Percentiles rank a stretch among this genome's conserved stretches.
Evolutionary conservation across 1,139 yeast genomes (phyloP).

Genomic region (Suhomyces maxii): DNA sequence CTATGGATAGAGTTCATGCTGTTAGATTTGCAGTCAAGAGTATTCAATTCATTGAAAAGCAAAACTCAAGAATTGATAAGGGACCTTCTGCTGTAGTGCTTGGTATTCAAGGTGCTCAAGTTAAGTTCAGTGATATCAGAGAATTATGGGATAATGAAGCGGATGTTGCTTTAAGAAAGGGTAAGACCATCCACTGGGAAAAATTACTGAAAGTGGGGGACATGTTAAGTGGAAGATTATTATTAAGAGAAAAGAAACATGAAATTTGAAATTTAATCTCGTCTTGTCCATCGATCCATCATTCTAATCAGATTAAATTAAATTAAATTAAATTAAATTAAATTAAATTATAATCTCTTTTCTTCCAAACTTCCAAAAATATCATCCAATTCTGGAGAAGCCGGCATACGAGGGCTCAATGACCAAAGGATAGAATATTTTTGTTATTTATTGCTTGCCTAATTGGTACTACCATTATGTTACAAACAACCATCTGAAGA

Average conservation of each 20-base stretch:
- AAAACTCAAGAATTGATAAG: slow-evolving; percentile 4
- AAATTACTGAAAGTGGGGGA: slow-evolving; percentile 59
- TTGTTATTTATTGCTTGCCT: too few species aligned
- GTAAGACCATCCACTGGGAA: slow-evolving; percentile 67
- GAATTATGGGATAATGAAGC: slow-evolving; percentile 61
- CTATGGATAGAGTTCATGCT: slow-evolving; percentile 91
- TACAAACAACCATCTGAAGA: too few species aligned
- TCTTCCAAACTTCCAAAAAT: too few species aligned
- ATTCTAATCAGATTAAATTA: too few species aligned
- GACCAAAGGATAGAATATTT: too few species aligned
- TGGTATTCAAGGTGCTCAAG: slow-evolving; percentile 66
- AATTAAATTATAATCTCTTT: too few species aligned
- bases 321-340: too few species aligned
- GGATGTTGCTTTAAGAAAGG: slow-evolving; percentile 61
- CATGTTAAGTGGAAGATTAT: slow-evolving; percentile 63
- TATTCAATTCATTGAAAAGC: slow-evolving; percentile 76
- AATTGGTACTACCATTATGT: too few species aligned
- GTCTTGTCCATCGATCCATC: background rate
- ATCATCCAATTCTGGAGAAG: too few species aligned
- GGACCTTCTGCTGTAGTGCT: slow-evolving; percentile 55
- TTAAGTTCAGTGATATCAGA: slow-evolving; percentile 55
- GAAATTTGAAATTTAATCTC: background rate
- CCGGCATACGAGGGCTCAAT: too few species aligned
- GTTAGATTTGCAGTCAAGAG: slow-evolving; percentile 88
- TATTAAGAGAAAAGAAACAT: slow-evolving; percentile 9